phyloP scores from a whole-genome alignment of 176 grass and related monocot genomes.

The Triticum monococcum region DNA sequence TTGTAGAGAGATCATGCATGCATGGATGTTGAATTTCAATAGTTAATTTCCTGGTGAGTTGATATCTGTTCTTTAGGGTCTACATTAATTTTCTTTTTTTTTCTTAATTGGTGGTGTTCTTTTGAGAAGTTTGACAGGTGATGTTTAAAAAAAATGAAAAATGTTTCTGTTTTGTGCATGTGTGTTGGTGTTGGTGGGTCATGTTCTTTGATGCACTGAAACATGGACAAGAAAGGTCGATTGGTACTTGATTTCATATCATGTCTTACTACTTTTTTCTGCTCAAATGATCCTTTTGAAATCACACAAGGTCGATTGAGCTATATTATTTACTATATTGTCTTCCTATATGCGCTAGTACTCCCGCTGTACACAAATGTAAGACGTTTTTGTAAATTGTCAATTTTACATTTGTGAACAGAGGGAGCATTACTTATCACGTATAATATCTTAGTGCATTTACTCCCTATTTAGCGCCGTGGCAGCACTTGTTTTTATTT shows the following conservation, averaged over 20 bases:
- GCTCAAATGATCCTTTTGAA: background rate
- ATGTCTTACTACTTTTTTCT: background rate
- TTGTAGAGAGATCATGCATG: slow-evolving; percentile 17
- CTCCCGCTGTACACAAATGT: too few relatives aligned
- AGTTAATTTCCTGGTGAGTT: slow-evolving; percentile 6
- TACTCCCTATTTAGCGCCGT: background rate
- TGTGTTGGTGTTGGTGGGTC: background rate
- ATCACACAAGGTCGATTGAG: background rate
- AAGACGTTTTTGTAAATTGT: too few relatives aligned
- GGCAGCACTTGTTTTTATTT: background rate
- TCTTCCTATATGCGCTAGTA: background rate
- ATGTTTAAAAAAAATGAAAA: background rate
- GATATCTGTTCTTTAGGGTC: background rate
- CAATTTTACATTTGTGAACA: too few relatives aligned
- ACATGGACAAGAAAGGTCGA: slow-evolving; percentile 11
- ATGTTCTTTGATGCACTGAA: slow-evolving; percentile 24
- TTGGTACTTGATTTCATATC: slow-evolving; percentile 20
- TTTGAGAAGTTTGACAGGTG: slow-evolving; percentile 20
- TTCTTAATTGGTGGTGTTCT: slow-evolving; percentile 10
- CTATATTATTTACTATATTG: background rate
- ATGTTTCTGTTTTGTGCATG: slow-evolving; percentile 3
- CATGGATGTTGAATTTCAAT: slow-evolving; percentile 10
- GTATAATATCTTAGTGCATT: background rate
- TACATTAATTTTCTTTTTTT: background rate
- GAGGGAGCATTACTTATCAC: too few relatives aligned